Conservation (phyloP, 2,329 filamentous ascomycete species). For the Clarireedia paspali region DNA sequence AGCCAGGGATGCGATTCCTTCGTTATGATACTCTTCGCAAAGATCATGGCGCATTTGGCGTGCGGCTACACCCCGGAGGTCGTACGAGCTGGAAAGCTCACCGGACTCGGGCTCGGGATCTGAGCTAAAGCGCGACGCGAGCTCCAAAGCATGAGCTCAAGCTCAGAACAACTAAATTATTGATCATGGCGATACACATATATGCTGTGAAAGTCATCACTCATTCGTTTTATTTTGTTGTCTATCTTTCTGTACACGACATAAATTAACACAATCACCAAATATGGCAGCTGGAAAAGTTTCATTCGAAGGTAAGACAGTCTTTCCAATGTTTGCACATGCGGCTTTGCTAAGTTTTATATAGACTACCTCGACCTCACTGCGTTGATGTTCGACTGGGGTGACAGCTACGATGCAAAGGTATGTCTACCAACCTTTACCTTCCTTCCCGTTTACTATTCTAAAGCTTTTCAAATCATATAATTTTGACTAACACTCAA, state of each 20-base stretch:
- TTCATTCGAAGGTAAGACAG: constrained; percentile 8
- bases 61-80: constrained; percentile 3
- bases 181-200: background rate
- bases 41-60: background rate
- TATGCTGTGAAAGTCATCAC: background rate
- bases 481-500: background rate
- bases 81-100: background rate
- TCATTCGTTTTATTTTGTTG: background rate
- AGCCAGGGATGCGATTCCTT: background rate
- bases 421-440: constrained; percentile 2
- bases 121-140: constrained; percentile 2
- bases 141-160: background rate
- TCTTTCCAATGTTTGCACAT: background rate
- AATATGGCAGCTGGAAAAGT: background rate
- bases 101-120: constrained; percentile 3
- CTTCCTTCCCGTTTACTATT: background rate
- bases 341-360: background rate
- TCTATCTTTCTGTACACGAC: background rate
- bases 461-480: no score
- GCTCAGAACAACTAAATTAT: background rate
- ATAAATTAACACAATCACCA: no score
- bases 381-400: constrained; percentile 51
- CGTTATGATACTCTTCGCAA: background rate
- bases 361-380: constrained; percentile 43
- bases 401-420: constrained; percentile 58